These are phyloP conservation scores for Penicillium waksmanii DNA, from an alignment of 495 filamentous ascomycete species.

Conservation along the genomic window DNA sequence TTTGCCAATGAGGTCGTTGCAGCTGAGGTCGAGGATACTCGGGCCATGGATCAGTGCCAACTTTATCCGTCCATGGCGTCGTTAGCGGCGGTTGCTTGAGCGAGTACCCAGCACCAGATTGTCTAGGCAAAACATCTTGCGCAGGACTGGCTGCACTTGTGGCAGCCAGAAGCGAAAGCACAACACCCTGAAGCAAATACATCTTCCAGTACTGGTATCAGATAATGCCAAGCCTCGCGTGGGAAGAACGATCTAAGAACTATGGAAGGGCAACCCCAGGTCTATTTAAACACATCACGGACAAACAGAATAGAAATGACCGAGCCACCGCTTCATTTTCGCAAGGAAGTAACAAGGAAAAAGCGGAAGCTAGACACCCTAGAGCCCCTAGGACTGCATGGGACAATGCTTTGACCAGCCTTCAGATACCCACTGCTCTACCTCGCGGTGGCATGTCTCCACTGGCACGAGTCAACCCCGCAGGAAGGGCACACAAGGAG, in stretches of 20 bases:
- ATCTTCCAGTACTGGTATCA: slow-evolving; percentile 12
- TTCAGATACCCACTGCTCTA: slow-evolving; percentile 16
- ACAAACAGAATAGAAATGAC: slow-evolving; percentile 4
- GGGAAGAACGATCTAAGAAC: background rate
- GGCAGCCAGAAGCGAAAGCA: slow-evolving; percentile 21
- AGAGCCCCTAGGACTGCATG: slow-evolving; percentile 12
- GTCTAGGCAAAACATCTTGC: slow-evolving; percentile 8
- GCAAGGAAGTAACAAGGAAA: slow-evolving; percentile 2
- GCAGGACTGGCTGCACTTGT: slow-evolving; percentile 22
- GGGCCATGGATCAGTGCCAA: slow-evolving; percentile 66
- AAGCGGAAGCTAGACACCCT: slow-evolving; percentile 11
- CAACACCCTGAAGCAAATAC: slow-evolving; percentile 19
- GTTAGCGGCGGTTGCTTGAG: slow-evolving; percentile 51
- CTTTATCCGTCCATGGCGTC: slow-evolving; percentile 64
- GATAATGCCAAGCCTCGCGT: background rate
- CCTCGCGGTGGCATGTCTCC: slow-evolving; percentile 14
- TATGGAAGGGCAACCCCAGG: background rate
- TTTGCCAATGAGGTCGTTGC: slow-evolving; percentile 61
- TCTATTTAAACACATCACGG: slow-evolving; percentile 1
- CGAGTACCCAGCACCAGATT: slow-evolving; percentile 28
- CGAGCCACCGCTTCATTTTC: slow-evolving; percentile 13
- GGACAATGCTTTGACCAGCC: slow-evolving; percentile 9
- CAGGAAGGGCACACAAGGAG: background rate
- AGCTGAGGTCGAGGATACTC: slow-evolving; percentile 68
- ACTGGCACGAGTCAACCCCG: slow-evolving; percentile 14